Percentiles rank a stretch among this genome's conserved stretches.
Conservation (phyloP, 192 early-diverging fungal species). For the Coemansia sp. region DNA sequence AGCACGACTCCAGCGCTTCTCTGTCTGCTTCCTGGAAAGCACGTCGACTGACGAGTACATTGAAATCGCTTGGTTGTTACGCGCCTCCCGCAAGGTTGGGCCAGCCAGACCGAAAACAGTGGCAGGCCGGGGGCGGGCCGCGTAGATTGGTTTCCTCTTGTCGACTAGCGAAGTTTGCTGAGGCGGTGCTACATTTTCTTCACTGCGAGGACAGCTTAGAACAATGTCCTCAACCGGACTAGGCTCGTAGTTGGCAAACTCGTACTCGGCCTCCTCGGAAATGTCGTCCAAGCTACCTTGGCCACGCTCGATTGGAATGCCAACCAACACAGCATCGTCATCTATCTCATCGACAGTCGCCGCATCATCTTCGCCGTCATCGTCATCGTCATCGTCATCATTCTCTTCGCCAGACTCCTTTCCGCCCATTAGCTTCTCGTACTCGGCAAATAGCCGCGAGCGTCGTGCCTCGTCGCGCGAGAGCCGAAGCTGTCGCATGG, state of each 20-base stretch:
- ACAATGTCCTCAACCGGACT: slow-evolving; percentile 3
- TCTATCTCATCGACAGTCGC: neutral
- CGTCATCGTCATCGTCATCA: slow-evolving; percentile 23
- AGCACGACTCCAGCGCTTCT: slow-evolving; percentile 49
- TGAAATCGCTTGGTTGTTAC: slow-evolving; percentile 15
- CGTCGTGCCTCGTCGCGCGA: slow-evolving; percentile 49
- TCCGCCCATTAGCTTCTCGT: slow-evolving; percentile 39
- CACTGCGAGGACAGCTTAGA: neutral
- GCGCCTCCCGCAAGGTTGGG: neutral
- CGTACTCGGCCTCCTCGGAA: slow-evolving; percentile 25
- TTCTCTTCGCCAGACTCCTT: slow-evolving; percentile 28
- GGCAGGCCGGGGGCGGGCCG: slow-evolving; percentile 8
- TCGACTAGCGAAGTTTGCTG: slow-evolving; percentile 2
- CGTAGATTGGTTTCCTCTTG: slow-evolving; percentile 10
- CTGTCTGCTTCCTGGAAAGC: slow-evolving; percentile 32
- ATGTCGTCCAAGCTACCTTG: slow-evolving; percentile 20
- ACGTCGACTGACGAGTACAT: slow-evolving; percentile 23
- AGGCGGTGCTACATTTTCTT: neutral
- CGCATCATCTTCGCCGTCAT: slow-evolving; percentile 15
- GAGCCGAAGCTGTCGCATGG: slow-evolving; percentile 27
- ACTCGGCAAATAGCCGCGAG: slow-evolving; percentile 47
- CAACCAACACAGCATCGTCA: slow-evolving; percentile 1
- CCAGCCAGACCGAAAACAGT: slow-evolving; percentile 7
- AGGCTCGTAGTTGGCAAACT: slow-evolving; percentile 17
- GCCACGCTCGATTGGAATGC: neutral